Conservation (phyloP, 1,284 basidiomycete species). For the Papiliotrema laurentii region DNA sequence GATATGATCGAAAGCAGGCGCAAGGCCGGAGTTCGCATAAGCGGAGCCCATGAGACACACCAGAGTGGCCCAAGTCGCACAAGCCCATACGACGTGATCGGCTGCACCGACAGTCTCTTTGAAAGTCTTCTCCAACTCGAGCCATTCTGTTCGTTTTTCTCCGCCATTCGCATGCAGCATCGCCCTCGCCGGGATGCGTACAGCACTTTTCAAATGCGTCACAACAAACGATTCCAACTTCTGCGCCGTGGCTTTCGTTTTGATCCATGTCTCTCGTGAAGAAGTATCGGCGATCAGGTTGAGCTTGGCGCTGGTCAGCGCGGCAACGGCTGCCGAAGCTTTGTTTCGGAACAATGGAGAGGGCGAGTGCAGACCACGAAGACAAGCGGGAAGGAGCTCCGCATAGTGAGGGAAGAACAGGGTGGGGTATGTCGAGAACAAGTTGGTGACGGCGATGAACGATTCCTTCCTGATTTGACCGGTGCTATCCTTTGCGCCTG, state of each 20-base stretch:
- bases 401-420: constrained; percentile 35
- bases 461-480: constrained; percentile 36
- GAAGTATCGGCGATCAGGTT: constrained; percentile 15
- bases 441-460: constrained; percentile 32
- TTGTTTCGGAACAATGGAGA: constrained; percentile 22
- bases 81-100: constrained; percentile 42
- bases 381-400: constrained; percentile 29
- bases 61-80: constrained; percentile 40
- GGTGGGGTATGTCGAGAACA: constrained; percentile 35
- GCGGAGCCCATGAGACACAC: constrained; percentile 41
- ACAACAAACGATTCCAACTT: constrained; percentile 27
- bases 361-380: constrained; percentile 21
- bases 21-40: constrained; percentile 30
- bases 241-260: constrained; percentile 12
- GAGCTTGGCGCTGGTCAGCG: constrained; percentile 31
- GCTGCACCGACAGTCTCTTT: constrained; percentile 28
- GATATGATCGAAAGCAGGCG: constrained; percentile 35
- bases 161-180: constrained; percentile 18
- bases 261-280: constrained; percentile 20
- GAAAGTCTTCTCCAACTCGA: constrained; percentile 24
- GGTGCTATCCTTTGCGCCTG: constrained; percentile 17
- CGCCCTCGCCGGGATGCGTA: constrained; percentile 9
- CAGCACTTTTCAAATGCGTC: constrained; percentile 21
- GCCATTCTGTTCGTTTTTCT: constrained; percentile 36
- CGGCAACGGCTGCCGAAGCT: constrained; percentile 26